phyloP scores from a whole-genome alignment of 371 early-diverging fungal species.

The Coemansia sp. region DNA sequence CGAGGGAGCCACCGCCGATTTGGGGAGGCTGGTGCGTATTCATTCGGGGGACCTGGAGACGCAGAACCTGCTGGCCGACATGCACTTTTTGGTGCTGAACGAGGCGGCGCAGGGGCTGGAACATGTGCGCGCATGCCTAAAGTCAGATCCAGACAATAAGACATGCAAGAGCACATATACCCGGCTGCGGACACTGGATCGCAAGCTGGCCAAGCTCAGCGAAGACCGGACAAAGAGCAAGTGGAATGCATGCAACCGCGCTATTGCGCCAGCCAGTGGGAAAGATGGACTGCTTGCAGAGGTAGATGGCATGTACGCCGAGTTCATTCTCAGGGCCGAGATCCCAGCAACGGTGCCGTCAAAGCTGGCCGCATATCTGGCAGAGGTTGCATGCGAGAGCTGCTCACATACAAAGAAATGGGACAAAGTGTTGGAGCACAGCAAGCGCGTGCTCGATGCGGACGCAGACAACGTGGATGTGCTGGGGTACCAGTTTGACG shows the following conservation, averaged over 20 bases:
- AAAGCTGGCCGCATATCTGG: slow-evolving; percentile 31
- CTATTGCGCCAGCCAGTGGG: slow-evolving; percentile 55
- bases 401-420: slow-evolving; percentile 57
- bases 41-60: slow-evolving; percentile 64
- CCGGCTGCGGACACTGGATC: slow-evolving; percentile 74
- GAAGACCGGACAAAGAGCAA: slow-evolving; percentile 56
- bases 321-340: slow-evolving; percentile 28
- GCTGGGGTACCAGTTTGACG: slow-evolving; percentile 67
- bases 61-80: slow-evolving; percentile 64
- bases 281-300: slow-evolving; percentile 54
- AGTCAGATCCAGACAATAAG: slow-evolving; percentile 88
- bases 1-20: slow-evolving; percentile 81
- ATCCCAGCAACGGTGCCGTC: slow-evolving; percentile 26
- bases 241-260: slow-evolving; percentile 67
- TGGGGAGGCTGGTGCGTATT: slow-evolving; percentile 70
- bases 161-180: slow-evolving; percentile 74
- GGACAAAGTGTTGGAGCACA: slow-evolving; percentile 47
- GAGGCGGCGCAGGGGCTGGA: slow-evolving; percentile 68
- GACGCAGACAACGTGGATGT: slow-evolving; percentile 70
- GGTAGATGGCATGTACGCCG: slow-evolving; percentile 53
- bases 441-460: slow-evolving; percentile 49
- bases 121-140: slow-evolving; percentile 78
- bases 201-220: slow-evolving; percentile 64
- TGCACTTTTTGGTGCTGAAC: slow-evolving; percentile 72
- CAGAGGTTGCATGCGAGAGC: slow-evolving; percentile 59